phyloP scores from a whole-genome alignment of 1,139 yeast genomes.

The Tardiomyces digboiensis region DNA sequence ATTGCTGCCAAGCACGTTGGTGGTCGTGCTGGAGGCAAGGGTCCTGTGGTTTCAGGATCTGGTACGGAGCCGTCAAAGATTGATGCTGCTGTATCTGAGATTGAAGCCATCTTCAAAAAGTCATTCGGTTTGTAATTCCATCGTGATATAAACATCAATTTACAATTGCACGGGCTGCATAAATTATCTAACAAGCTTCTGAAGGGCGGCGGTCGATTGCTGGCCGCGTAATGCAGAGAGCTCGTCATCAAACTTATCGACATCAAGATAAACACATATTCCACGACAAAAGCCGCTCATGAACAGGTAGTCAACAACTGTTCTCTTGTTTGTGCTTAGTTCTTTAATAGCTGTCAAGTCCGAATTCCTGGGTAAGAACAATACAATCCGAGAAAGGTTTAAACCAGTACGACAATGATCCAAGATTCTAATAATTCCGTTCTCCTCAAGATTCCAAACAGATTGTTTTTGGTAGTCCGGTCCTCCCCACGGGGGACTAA shows the following conservation, averaged over 20 bases:
- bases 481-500: conserved; percentile 3
- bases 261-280: not conserved
- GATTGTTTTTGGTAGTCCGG: not conserved
- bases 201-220: no score
- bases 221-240: no score
- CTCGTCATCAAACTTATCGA: not conserved
- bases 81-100: conserved; percentile 61
- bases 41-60: conserved; percentile 94
- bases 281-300: not conserved
- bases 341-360: not conserved
- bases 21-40: conserved; percentile 99
- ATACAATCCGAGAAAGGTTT: not conserved
- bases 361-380: conserved; percentile 1
- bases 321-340: not conserved
- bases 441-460: not conserved
- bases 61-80: conserved; percentile 75
- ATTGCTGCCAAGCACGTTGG: conserved; percentile 70
- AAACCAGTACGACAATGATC: not conserved
- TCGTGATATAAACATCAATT: no score
- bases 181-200: no score
- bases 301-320: not conserved
- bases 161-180: no score
- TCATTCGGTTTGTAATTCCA: no score
- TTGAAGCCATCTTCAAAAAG: conserved; percentile 48
- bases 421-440: not conserved